phyloP scores from a whole-genome alignment of 2,329 filamentous ascomycete species.

The Monosporascus cannonballus region DNA sequence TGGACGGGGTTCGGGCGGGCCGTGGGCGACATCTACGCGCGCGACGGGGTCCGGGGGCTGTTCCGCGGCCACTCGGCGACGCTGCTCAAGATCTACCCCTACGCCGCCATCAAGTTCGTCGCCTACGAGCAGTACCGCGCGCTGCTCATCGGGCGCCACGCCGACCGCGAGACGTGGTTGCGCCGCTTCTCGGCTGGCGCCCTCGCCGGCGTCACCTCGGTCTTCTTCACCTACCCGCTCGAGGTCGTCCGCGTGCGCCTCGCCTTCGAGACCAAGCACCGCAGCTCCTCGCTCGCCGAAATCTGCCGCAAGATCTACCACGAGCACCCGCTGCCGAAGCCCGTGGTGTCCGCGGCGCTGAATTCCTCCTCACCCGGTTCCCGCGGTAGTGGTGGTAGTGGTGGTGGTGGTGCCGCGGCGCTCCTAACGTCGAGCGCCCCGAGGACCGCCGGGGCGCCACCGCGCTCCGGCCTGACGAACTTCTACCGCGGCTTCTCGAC shows the following conservation, averaged over 20 bases:
- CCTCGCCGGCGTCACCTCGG: slow-evolving; percentile 77
- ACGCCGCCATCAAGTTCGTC: slow-evolving; percentile 95
- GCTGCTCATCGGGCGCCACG: slow-evolving; percentile 61
- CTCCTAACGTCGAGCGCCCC: no score
- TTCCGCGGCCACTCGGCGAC: slow-evolving; percentile 95
- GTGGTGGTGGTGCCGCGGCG: no score
- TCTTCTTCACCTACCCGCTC: slow-evolving; percentile 93
- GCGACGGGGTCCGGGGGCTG: slow-evolving; percentile 69
- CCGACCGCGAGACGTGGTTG: slow-evolving; percentile 68
- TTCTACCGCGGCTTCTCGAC: slow-evolving; percentile 94
- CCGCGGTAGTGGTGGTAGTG: no score
- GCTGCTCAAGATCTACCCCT: slow-evolving; percentile 89
- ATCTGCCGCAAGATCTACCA: slow-evolving; percentile 85
- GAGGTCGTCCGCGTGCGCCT: slow-evolving; percentile 89
- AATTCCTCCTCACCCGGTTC: slow-evolving; percentile 23
- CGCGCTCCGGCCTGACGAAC: slow-evolving; percentile 66
- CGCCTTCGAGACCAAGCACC: slow-evolving; percentile 86
- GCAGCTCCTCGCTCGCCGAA: slow-evolving; percentile 61
- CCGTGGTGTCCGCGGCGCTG: slow-evolving; percentile 35
- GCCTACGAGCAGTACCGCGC: slow-evolving; percentile 94
- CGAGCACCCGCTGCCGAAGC: slow-evolving; percentile 52
- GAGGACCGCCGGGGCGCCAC: slow-evolving; percentile 41
- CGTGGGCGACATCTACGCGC: slow-evolving; percentile 73
- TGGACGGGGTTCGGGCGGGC: slow-evolving; percentile 81
- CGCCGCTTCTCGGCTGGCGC: slow-evolving; percentile 70